phyloP scores from a whole-genome alignment of 192 early-diverging fungal genomes.

The Thoreauomyces humboldtii region DNA sequence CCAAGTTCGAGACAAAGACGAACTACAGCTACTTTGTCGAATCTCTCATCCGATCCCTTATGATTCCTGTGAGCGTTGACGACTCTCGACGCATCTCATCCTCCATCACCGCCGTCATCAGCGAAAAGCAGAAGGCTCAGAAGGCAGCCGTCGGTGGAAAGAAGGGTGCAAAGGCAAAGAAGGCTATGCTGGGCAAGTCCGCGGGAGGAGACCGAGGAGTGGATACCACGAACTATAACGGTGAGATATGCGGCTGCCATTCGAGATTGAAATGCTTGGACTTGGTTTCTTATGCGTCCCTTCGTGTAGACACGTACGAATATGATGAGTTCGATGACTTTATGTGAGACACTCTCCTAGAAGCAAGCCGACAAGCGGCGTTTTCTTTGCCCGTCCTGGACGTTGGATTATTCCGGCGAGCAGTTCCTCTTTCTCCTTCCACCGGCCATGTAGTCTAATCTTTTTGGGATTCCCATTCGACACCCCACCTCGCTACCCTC shows the following conservation, averaged over 20 bases:
- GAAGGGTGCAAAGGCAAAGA: conserved; percentile 31
- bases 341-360: conserved; percentile 42
- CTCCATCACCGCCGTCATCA: conserved; percentile 46
- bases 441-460: too few relatives aligned
- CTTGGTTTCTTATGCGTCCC: neutral
- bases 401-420: too few relatives aligned
- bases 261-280: neutral
- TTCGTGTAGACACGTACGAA: neutral
- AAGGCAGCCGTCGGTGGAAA: conserved; percentile 35
- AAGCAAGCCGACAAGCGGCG: too few relatives aligned
- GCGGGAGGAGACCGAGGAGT: conserved; percentile 9
- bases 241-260: too few relatives aligned
- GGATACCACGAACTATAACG: conserved; percentile 40
- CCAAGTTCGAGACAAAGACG: conserved; percentile 35
- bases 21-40: conserved; percentile 52
- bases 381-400: too few relatives aligned
- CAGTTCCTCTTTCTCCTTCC: too few relatives aligned
- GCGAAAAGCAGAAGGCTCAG: conserved; percentile 52
- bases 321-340: conserved; percentile 48
- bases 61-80: conserved; percentile 44
- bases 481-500: too few relatives aligned
- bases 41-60: conserved; percentile 37
- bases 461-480: too few relatives aligned
- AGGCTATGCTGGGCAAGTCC: conserved; percentile 26
- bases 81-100: conserved; percentile 47